Conservation (phyloP, 2,329 filamentous ascomycete species). For the Stagonosporopsis cucurbitacearum region DNA sequence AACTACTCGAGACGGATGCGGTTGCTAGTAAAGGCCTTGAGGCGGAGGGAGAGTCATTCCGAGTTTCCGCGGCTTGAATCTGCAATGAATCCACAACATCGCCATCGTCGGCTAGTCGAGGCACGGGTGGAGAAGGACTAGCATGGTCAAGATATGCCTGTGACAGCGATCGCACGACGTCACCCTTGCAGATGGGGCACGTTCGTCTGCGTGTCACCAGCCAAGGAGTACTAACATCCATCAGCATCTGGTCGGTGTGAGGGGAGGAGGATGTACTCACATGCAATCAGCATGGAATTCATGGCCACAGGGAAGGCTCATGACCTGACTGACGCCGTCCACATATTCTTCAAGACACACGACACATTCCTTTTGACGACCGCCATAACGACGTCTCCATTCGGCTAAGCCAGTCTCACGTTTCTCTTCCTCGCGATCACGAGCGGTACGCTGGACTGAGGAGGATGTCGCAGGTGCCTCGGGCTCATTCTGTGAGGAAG, state of each 20-base stretch:
- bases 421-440: constrained; percentile 59
- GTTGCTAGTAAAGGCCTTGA: constrained; percentile 55
- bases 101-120: constrained; percentile 25
- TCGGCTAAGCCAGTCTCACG: constrained; percentile 57
- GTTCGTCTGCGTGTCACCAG: constrained; percentile 91
- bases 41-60: constrained; percentile 58
- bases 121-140: constrained; percentile 30
- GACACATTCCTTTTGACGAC: constrained; percentile 83
- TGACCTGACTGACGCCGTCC: constrained; percentile 91
- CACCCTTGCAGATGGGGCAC: constrained; percentile 98
- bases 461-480: constrained; percentile 57
- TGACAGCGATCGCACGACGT: constrained; percentile 71
- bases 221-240: constrained; percentile 80
- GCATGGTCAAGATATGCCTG: constrained; percentile 43
- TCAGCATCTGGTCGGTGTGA: constrained; percentile 24
- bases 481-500: constrained; percentile 70
- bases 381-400: constrained; percentile 66
- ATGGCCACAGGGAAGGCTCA: constrained; percentile 96
- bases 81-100: constrained; percentile 55
- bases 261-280: constrained; percentile 67
- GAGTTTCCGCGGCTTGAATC: constrained; percentile 52
- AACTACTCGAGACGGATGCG: constrained; percentile 18
- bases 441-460: constrained; percentile 32
- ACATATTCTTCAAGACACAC: constrained; percentile 97
- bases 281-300: constrained; percentile 99